phyloP scores from a whole-genome alignment of 1,284 basidiomycete species.

The Ustilago hordei region DNA sequence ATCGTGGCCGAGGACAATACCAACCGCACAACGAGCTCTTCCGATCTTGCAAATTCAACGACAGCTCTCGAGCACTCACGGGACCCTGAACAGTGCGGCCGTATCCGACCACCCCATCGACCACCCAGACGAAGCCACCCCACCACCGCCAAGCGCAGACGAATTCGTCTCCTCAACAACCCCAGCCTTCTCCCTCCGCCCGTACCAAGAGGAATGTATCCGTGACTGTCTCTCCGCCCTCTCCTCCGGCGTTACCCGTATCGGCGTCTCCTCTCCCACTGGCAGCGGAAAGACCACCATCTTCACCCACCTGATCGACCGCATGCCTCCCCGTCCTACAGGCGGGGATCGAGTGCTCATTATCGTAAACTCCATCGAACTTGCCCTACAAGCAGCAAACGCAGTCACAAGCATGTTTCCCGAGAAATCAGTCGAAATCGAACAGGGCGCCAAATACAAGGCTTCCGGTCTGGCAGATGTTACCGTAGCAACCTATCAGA shows the following conservation, averaged over 20 bases:
- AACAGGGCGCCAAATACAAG: constrained; percentile 82
- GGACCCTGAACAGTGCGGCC: not conserved
- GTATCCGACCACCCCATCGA: not conserved
- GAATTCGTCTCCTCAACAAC: not conserved
- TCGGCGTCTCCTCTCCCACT: constrained; percentile 92
- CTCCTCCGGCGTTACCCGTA: constrained; percentile 76
- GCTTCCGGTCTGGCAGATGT: constrained; percentile 87
- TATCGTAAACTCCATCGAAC: constrained; percentile 86
- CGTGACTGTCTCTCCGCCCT: constrained; percentile 82
- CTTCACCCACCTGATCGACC: constrained; percentile 72
- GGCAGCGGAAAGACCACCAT: constrained; percentile 89
- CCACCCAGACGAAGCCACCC: not conserved
- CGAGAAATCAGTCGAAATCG: constrained; percentile 85
- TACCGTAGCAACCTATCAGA: constrained; percentile 92
- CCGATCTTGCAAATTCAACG: not conserved
- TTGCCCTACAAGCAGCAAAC: constrained; percentile 86
- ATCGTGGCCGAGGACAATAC: not conserved
- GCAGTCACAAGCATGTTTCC: constrained; percentile 80
- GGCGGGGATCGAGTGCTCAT: constrained; percentile 76
- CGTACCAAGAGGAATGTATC: constrained; percentile 90
- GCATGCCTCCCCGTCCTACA: constrained; percentile 27
- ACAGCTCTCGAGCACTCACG: not conserved
- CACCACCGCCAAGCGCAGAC: not conserved
- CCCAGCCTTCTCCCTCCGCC: constrained; percentile 72
- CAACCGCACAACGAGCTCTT: not conserved